Percentiles rank a stretch among this genome's conserved stretches.
phyloP scores from a whole-genome alignment of 306 rosid genomes.

The Lathyrus sativus region DNA sequence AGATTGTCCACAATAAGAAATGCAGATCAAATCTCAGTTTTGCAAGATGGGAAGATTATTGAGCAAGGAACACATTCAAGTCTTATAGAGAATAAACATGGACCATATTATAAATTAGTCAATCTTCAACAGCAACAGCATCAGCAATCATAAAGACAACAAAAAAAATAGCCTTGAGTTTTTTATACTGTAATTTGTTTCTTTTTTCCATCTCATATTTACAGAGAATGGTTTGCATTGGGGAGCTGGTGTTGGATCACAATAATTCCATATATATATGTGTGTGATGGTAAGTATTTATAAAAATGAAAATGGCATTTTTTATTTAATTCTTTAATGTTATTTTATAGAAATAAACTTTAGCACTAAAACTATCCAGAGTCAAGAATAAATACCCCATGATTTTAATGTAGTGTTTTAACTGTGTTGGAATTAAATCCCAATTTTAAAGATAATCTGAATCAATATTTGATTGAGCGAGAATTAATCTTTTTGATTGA shows the following conservation, averaged over 20 bases:
- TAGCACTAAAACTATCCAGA: too few relatives aligned
- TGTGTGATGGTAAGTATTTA: constrained; percentile 27
- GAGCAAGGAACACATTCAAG: constrained; percentile 87
- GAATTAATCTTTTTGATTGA: too few relatives aligned
- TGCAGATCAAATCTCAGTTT: constrained; percentile 87
- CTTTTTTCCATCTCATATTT: constrained; percentile 4
- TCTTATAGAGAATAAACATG: constrained; percentile 72
- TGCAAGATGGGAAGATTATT: constrained; percentile 83
- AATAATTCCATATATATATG: constrained; percentile 31
- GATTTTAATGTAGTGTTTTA: too few relatives aligned
- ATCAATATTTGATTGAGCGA: too few relatives aligned
- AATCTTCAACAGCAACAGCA: constrained; percentile 95
- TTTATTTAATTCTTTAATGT: constrained; percentile 25
- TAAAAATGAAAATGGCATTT: constrained; percentile 32
- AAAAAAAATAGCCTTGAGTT: constrained; percentile 32
- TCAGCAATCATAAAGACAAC: constrained; percentile 40
- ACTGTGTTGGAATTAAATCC: too few relatives aligned
- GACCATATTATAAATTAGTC: constrained; percentile 81
- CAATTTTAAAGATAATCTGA: too few relatives aligned
- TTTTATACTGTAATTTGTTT: constrained; percentile 39
- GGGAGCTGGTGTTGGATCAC: constrained; percentile 32
- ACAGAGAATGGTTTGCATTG: constrained; percentile 37
- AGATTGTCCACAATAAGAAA: constrained; percentile 86
- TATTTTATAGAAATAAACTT: not conserved
- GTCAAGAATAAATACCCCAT: too few relatives aligned